Conservation (phyloP, 352 stramenopile species). For the Phytophthora meadii region DNA sequence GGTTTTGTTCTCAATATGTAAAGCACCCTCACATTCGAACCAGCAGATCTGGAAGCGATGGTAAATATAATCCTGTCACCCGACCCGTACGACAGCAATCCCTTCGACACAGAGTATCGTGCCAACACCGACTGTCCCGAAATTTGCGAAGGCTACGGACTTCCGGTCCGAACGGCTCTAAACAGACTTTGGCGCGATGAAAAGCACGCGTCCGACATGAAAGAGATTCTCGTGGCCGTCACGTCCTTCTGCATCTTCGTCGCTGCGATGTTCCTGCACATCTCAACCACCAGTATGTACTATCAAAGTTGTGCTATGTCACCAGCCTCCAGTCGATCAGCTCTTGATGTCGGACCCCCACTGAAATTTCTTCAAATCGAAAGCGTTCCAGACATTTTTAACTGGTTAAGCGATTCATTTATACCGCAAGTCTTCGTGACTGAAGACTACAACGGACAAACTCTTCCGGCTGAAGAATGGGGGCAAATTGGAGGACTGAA, state of each 20-base stretch:
- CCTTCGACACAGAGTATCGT: conserved; percentile 16
- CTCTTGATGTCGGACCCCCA: conserved; percentile 5
- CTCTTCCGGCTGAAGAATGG: conserved; percentile 34
- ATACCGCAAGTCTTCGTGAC: conserved; percentile 54
- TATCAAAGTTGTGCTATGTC: conserved; percentile 42
- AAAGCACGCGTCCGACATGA: conserved; percentile 39
- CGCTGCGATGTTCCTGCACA: conserved; percentile 50
- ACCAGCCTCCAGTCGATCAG: conserved; percentile 31
- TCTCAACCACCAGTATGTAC: conserved; percentile 45
- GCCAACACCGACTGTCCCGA: neutral
- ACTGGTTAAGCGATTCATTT: conserved; percentile 53
- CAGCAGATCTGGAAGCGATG: neutral
- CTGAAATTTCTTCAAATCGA: conserved; percentile 50
- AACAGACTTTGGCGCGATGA: conserved; percentile 46
- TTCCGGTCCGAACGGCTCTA: conserved; percentile 35
- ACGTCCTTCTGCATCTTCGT: conserved; percentile 52
- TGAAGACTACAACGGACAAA: conserved; percentile 47
- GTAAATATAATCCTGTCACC: conserved; percentile 18
- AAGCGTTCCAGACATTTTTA: conserved; percentile 40
- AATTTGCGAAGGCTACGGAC: neutral
- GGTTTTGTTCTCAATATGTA: neutral
- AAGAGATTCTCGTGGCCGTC: conserved; percentile 43
- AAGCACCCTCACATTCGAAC: neutral
- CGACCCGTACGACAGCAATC: conserved; percentile 5
- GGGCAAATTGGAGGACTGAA: conserved; percentile 42